phyloP scores from a whole-genome alignment of 2,329 filamentous ascomycete species.

The Epichloe elymi region DNA sequence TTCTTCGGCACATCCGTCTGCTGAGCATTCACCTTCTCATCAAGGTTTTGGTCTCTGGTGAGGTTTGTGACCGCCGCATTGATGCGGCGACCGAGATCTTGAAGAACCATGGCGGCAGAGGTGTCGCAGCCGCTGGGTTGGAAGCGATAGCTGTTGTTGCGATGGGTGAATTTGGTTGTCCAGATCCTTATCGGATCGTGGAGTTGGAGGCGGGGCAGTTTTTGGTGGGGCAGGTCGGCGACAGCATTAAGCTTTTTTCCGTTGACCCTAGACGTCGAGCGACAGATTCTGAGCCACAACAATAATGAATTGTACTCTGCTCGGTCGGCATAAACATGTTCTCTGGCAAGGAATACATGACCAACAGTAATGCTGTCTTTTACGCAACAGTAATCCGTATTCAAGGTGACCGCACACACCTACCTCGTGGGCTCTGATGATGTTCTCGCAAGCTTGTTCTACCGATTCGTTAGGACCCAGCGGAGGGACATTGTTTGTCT shows the following conservation, averaged over 20 bases:
- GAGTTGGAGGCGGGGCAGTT: background rate
- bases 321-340: too few relatives aligned
- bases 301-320: too few relatives aligned
- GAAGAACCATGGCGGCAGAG: slow-evolving; percentile 67
- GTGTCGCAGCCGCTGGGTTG: background rate
- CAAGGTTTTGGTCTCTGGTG: slow-evolving; percentile 80
- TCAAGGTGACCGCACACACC: too few relatives aligned
- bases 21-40: slow-evolving; percentile 65
- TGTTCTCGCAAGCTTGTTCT: too few relatives aligned
- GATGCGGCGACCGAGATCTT: slow-evolving; percentile 96
- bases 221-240: background rate
- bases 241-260: background rate
- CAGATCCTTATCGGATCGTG: background rate
- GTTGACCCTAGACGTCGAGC: background rate
- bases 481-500: too few relatives aligned
- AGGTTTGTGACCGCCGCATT: slow-evolving; percentile 92
- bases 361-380: too few relatives aligned
- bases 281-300: background rate
- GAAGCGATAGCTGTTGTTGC: slow-evolving; percentile 4
- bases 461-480: too few relatives aligned
- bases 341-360: too few relatives aligned
- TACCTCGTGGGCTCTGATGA: too few relatives aligned
- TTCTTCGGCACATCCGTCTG: background rate
- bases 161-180: slow-evolving; percentile 4
- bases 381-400: too few relatives aligned